Conservation (phyloP, 495 filamentous ascomycete species). For the Aspergillus incahuasiensis region DNA sequence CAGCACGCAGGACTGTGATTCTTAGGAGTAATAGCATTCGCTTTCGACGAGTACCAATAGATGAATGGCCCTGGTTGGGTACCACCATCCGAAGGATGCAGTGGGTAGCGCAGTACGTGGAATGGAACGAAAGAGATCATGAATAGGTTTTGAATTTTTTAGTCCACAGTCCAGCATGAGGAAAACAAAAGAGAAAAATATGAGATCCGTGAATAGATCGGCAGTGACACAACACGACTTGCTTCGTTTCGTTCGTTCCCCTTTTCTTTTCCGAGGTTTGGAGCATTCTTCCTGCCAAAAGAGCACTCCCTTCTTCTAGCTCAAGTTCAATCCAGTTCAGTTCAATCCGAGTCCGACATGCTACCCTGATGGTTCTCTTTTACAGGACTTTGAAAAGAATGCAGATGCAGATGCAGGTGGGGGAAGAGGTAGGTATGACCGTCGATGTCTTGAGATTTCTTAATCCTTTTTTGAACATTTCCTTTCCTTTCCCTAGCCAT, state of each 20-base stretch:
- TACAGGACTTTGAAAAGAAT: background rate
- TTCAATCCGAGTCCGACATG: background rate
- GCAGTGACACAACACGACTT: slow-evolving; percentile 15
- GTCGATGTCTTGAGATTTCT: slow-evolving; percentile 6
- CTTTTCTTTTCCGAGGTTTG: slow-evolving; percentile 2
- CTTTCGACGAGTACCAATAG: too few relatives aligned
- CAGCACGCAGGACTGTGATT: too few relatives aligned
- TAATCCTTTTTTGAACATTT: slow-evolving; percentile 13
- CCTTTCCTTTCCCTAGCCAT: slow-evolving; percentile 24
- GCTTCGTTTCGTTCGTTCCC: background rate
- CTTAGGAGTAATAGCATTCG: too few relatives aligned
- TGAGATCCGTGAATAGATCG: slow-evolving; percentile 6
- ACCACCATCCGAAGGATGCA: too few relatives aligned
- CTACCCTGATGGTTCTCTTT: background rate
- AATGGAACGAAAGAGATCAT: slow-evolving; percentile 6
- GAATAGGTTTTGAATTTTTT: slow-evolving; percentile 12
- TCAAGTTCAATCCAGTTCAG: slow-evolving; percentile 1
- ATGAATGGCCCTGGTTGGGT: too few relatives aligned
- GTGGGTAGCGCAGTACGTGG: too few relatives aligned
- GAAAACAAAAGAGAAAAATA: background rate
- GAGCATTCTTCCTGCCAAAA: slow-evolving; percentile 7
- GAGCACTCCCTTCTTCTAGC: background rate
- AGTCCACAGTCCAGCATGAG: background rate
- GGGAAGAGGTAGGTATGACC: background rate
- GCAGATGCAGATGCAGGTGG: background rate